A percentile compares a stretch with the other conserved stretches of the same genome.
phyloP scores from a whole-genome alignment of 2,329 filamentous ascomycete species.

The Emericellopsis cladophorae region DNA sequence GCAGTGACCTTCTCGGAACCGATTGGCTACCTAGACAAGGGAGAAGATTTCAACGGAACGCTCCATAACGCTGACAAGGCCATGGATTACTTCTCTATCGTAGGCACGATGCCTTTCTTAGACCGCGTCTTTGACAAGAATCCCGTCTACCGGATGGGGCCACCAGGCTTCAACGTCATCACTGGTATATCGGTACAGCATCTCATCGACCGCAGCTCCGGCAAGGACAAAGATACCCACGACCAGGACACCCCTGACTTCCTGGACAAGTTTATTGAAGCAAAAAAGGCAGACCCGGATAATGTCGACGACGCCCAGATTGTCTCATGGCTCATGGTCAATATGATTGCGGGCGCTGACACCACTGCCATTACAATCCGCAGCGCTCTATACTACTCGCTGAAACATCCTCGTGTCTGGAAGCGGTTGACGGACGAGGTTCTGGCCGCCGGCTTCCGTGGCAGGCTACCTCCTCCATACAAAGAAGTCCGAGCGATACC shows the following conservation, averaged over 20 bases:
- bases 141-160: conserved; percentile 18
- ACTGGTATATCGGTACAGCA: conserved; percentile 14
- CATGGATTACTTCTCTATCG: conserved; percentile 17
- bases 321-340: conserved; percentile 20
- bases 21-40: conserved; percentile 26
- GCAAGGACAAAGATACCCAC: conserved; percentile 13
- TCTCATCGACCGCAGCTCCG: conserved; percentile 14
- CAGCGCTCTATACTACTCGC: conserved; percentile 9
- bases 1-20: conserved; percentile 25
- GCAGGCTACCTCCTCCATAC: neutral
- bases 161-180: conserved; percentile 15
- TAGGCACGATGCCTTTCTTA: conserved; percentile 16
- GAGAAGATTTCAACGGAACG: conserved; percentile 22
- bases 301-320: conserved; percentile 20
- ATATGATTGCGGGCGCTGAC: conserved; percentile 12
- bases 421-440: conserved; percentile 7
- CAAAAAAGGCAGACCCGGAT: conserved; percentile 17
- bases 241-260: conserved; percentile 17
- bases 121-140: conserved; percentile 25
- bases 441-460: conserved; percentile 1
- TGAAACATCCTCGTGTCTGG: conserved; percentile 9
- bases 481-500: conserved; percentile 15
- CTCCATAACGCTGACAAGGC: conserved; percentile 16
- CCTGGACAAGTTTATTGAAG: conserved; percentile 26
- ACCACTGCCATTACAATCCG: conserved; percentile 11